phyloP scores from a whole-genome alignment of 2,329 filamentous ascomycete species.

The Ciborinia camelliae region DNA sequence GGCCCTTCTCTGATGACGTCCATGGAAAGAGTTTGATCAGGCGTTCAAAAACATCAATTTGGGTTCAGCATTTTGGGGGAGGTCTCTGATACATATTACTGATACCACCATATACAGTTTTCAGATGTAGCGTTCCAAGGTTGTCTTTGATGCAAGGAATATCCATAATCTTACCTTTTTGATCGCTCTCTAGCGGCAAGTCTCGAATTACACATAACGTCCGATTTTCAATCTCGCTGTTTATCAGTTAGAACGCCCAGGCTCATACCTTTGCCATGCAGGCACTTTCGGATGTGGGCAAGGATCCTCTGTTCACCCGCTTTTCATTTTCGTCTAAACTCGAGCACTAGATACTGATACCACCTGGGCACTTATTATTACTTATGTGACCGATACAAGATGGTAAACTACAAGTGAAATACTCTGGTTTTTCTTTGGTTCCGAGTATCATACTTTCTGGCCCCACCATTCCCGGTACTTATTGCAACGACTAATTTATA shows the following conservation, averaged over 20 bases:
- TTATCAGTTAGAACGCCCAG: too few species aligned
- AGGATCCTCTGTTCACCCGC: neutral
- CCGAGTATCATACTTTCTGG: too few species aligned
- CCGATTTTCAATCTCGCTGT: neutral
- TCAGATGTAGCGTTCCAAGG: neutral
- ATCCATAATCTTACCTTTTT: neutral
- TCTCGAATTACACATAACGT: neutral
- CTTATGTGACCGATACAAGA: too few species aligned
- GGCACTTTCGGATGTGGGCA: neutral
- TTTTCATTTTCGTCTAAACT: neutral
- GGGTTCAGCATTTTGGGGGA: neutral
- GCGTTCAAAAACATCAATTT: neutral
- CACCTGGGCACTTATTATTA: too few species aligned
- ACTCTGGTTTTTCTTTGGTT: too few species aligned
- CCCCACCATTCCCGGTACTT: too few species aligned
- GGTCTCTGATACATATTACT: neutral
- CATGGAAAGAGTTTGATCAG: neutral
- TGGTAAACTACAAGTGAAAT: too few species aligned
- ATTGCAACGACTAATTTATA: neutral
- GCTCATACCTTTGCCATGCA: too few species aligned
- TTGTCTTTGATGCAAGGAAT: neutral
- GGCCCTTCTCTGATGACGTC: neutral
- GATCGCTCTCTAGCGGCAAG: neutral
- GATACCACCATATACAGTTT: neutral
- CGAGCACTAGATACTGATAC: too few species aligned